Base-by-base conservation (phyloP, 805 yeast genomes). In the Ogataea parapolymorpha region DNA sequence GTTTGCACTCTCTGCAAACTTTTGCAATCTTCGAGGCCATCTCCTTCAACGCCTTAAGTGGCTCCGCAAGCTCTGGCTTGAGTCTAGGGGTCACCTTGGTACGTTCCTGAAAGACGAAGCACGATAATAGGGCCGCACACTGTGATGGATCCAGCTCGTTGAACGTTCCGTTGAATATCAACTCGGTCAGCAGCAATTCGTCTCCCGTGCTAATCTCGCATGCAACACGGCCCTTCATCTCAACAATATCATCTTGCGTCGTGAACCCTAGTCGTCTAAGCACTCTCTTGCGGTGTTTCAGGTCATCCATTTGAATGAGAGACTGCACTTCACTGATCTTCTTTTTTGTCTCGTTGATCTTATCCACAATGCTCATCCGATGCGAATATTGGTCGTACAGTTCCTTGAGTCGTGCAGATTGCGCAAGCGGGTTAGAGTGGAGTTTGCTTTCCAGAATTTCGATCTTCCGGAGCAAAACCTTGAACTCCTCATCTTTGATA, bases 71-170 rank as follows among this genome's bases (percentile, higher is more conserved):
- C 52, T 89, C 96, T 0, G 95, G 89, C 53, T 85, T 80, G 53
- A 93, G 70, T 50, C 91, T 77, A 38, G 96, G 93, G 0, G 80
- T 75, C 58, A 86, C 95, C 59, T 89, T 89, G 29, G 95, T 85
- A 57, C 95, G 78, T 61, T 95, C 99, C 63, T 93, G 96, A 76
- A 93, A 93, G 5, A 95, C 97, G 65, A 91, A 93, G 66, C 97
- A 89, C 26, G 96, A 89, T 38, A 93, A 66, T 39, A 93, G 66
- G 0, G 97, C 87, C 10, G 97, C 97, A 63, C 95, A 81, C 61
- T 89, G 96, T 54, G 86, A 95, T 2, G 96, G 82, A 5, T 80
- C 73, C 46, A 93, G 70, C 37, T 88, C 96, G 54, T 82, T 88
- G 69, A 93, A 93, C 17, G 86, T 85, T 76, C 98, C 98, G 61